A percentile compares a stretch with the other conserved stretches of the same genome.
Evolutionary conservation across 1,139 yeast species (phyloP).

Genomic region (Zygosaccharomyces sapae): DNA sequence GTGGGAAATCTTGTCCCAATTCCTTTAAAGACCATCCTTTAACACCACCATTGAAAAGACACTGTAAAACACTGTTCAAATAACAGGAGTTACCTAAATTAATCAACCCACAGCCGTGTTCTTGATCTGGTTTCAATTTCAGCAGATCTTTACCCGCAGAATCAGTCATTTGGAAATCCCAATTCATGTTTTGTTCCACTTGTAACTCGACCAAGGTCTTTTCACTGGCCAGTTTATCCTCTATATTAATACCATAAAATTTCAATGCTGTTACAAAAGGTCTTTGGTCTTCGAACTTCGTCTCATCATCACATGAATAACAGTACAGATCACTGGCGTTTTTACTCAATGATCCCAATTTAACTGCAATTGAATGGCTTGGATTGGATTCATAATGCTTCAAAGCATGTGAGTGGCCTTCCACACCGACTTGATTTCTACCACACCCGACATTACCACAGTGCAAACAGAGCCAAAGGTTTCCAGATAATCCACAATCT

Average conservation of each 20-base stretch:
- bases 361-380: constrained; percentile 78
- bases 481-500: constrained; percentile 66
- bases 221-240: constrained; percentile 53
- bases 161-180: constrained; percentile 84
- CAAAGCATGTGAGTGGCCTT: constrained; percentile 89
- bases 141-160: constrained; percentile 61
- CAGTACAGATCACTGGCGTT: constrained; percentile 77
- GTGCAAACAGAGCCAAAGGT: constrained; percentile 85
- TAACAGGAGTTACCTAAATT: constrained; percentile 94
- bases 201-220: constrained; percentile 84
- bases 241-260: constrained; percentile 67
- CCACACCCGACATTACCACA: constrained; percentile 95
- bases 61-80: constrained; percentile 74
- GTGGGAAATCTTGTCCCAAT: constrained; percentile 33
- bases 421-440: constrained; percentile 83
- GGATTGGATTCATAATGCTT: constrained; percentile 52
- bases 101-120: constrained; percentile 54
- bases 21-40: constrained; percentile 23
- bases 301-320: constrained; percentile 84
- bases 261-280: constrained; percentile 45
- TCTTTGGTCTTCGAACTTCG: constrained; percentile 54
- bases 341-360: constrained; percentile 79
- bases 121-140: constrained; percentile 67
- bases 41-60: constrained; percentile 47
- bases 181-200: constrained; percentile 84